These are phyloP conservation scores for Paraleonurus japonicus DNA, from an alignment of 257 asterid genomes.

Conservation along the genomic window DNA sequence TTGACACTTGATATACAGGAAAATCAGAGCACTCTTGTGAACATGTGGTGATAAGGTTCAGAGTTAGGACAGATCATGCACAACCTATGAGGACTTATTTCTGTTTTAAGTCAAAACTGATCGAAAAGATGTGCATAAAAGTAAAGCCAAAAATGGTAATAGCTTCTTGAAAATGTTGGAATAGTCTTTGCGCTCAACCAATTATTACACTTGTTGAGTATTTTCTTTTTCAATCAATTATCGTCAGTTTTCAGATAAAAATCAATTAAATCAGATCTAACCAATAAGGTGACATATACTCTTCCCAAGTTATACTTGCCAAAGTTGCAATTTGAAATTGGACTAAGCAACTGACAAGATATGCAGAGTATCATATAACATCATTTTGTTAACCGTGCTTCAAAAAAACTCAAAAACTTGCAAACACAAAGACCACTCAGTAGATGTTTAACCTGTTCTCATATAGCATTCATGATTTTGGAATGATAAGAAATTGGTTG, in stretches of 20 bases:
- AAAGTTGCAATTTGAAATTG: constrained; percentile 11
- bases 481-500: constrained; percentile 61
- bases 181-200: constrained; percentile 5
- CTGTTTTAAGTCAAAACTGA: constrained; percentile 1
- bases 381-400: not conserved
- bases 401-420: constrained; percentile 16
- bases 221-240: not conserved
- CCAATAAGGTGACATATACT: not conserved
- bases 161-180: constrained; percentile 11
- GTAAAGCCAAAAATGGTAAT: constrained; percentile 7
- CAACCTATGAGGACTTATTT: not conserved
- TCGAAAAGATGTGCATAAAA: constrained; percentile 13
- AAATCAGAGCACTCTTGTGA: not conserved
- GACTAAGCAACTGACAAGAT: constrained; percentile 12
- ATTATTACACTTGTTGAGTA: constrained; percentile 1
- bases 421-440: constrained; percentile 19
- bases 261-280: constrained; percentile 10
- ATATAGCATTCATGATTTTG: constrained; percentile 88
- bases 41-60: constrained; percentile 2
- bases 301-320: constrained; percentile 18
- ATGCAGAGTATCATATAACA: not conserved
- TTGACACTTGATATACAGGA: constrained; percentile 3
- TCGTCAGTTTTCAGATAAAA: constrained; percentile 10
- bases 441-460: constrained; percentile 68
- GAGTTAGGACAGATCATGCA: constrained; percentile 2